phyloP scores from a whole-genome alignment of 106 monocot genomes.

The Ottelia alismoides region DNA sequence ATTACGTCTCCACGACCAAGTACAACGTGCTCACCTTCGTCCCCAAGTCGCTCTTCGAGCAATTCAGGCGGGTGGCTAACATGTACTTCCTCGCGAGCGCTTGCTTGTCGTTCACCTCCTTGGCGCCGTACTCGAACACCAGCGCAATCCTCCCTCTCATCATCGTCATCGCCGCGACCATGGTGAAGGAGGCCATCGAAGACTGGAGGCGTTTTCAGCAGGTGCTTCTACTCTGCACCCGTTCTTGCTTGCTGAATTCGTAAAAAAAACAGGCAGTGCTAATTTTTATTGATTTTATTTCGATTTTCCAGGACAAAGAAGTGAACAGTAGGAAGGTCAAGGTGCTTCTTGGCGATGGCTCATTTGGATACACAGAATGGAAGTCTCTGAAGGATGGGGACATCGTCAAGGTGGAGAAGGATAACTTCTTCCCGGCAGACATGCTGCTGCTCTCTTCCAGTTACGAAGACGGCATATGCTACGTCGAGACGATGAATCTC shows the following conservation, averaged over 20 bases:
- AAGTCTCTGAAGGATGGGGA: constrained; percentile 60
- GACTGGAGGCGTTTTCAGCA: constrained; percentile 74
- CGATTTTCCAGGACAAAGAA: too few species aligned
- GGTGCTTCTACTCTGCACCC: constrained; percentile 17
- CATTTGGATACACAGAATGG: constrained; percentile 47
- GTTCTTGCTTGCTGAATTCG: too few species aligned
- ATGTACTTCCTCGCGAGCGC: constrained; percentile 67
- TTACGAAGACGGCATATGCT: too few species aligned
- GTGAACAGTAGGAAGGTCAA: constrained; percentile 61
- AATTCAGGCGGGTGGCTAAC: constrained; percentile 91
- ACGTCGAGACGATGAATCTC: constrained; percentile 86
- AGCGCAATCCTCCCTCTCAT: constrained; percentile 56
- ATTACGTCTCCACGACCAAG: constrained; percentile 85
- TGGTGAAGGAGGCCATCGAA: constrained; percentile 89
- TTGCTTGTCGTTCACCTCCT: constrained; percentile 51
- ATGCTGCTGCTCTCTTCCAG: too few species aligned
- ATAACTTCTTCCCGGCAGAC: too few species aligned
- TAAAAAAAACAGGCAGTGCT: too few species aligned
- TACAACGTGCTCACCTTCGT: constrained; percentile 66
- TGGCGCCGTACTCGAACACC: constrained; percentile 56
- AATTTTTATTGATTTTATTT: constrained; percentile 14
- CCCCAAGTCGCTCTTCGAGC: constrained; percentile 88
- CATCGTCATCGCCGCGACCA: constrained; percentile 73
- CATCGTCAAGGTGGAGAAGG: constrained; percentile 57
- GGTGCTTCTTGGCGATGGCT: constrained; percentile 32